Percentiles rank a stretch among this genome's conserved stretches.
Evolutionary conservation across 768 basidiomycete genomes (phyloP).

Genomic region (Heimioporus sp.): DNA sequence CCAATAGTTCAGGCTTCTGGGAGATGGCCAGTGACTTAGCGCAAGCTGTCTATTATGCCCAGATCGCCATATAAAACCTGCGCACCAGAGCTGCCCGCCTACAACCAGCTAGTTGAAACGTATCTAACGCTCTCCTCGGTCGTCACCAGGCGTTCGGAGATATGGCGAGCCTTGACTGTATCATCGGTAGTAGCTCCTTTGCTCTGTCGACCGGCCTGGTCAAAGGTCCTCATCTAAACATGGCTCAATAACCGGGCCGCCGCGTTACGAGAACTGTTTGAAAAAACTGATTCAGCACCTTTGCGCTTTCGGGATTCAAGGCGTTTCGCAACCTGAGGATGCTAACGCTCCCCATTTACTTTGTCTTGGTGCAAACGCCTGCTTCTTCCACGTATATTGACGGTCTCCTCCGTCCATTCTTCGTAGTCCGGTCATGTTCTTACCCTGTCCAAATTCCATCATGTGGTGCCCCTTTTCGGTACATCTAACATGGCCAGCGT

Average conservation of each 20-base stretch:
- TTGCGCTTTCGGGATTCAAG: constrained; percentile 9
- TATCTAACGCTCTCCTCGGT: constrained; percentile 16
- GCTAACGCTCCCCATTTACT: constrained; percentile 23
- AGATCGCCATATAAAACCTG: constrained; percentile 10
- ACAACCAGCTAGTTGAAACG: constrained; percentile 13
- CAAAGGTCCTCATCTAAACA: neutral
- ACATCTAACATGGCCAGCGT: constrained; percentile 7
- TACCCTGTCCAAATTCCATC: constrained; percentile 9
- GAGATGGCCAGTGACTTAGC: constrained; percentile 18
- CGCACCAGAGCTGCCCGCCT: constrained; percentile 9
- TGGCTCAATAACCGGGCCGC: no score
- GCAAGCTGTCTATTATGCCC: constrained; percentile 15
- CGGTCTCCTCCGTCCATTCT: neutral
- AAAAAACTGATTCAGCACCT: constrained; percentile 7
- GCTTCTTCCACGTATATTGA: constrained; percentile 12
- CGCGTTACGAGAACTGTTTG: no score
- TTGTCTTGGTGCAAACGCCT: constrained; percentile 6
- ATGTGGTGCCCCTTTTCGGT: constrained; percentile 18
- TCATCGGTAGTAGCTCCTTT: constrained; percentile 11
- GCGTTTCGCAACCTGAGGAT: constrained; percentile 2
- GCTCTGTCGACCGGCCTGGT: constrained; percentile 4
- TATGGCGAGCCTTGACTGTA: constrained; percentile 11
- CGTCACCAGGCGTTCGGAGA: constrained; percentile 19
- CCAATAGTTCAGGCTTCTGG: constrained; percentile 20
- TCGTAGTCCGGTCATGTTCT: neutral